These are phyloP conservation scores for Paramecium octaurelia DNA, from an alignment of 73 alveolate species.

Conservation along the genomic window DNA sequence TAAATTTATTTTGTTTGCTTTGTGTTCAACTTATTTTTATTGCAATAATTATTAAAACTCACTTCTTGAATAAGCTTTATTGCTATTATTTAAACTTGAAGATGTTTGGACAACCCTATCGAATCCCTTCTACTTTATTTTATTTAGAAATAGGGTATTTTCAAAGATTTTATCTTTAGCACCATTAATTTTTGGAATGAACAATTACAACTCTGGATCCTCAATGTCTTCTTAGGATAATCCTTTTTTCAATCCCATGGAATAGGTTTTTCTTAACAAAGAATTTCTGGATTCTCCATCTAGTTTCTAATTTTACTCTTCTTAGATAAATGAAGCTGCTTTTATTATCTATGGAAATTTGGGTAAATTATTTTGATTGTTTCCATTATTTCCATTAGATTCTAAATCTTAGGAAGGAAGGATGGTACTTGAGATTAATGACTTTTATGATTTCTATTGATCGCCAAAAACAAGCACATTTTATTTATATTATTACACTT, in stretches of 20 bases:
- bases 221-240: not conserved
- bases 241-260: not conserved
- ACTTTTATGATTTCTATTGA: not conserved
- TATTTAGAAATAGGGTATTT: not conserved
- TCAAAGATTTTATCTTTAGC: not conserved
- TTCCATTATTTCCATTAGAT: not conserved
- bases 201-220: not conserved
- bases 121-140: not conserved
- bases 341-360: not conserved
- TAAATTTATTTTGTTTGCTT: not conserved
- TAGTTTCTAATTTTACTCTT: not conserved
- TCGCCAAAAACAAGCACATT: not conserved
- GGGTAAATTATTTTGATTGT: not conserved
- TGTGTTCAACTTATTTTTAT: not conserved
- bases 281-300: not conserved
- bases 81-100: not conserved
- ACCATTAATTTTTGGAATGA: not conserved
- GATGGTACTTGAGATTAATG: not conserved
- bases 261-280: not conserved
- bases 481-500: not conserved
- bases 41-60: not conserved
- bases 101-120: constrained; percentile 9
- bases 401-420: not conserved
- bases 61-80: not conserved
- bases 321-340: not conserved